Conservation (phyloP, 441 rosid species). For the Jatropha multifida region DNA sequence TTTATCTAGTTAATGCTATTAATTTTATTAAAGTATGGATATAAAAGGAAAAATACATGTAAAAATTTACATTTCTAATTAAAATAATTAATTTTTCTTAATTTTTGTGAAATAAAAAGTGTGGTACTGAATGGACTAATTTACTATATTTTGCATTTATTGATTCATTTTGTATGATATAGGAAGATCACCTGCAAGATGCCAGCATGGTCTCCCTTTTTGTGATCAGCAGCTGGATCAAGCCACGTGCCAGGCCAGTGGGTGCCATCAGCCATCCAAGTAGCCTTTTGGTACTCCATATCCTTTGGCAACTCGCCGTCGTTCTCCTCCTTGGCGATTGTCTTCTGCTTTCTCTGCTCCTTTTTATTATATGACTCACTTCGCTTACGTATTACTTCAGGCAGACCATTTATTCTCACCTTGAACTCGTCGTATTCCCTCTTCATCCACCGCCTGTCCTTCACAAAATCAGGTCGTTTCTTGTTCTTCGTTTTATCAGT, state of each 20-base stretch:
- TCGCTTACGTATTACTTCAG: slow-evolving; percentile 62
- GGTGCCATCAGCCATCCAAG: slow-evolving; percentile 98
- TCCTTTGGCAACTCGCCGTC: slow-evolving; percentile 53
- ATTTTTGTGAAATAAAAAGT: too few species aligned
- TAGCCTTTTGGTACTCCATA: slow-evolving; percentile 47
- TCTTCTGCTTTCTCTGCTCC: slow-evolving; percentile 57
- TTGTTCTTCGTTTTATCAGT: slow-evolving; percentile 70
- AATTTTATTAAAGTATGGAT: too few species aligned
- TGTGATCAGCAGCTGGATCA: slow-evolving; percentile 54
- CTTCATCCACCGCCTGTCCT: slow-evolving; percentile 88
- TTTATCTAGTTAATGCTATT: too few species aligned
- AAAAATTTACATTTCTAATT: too few species aligned
- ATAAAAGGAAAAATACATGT: too few species aligned
- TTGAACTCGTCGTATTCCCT: slow-evolving; percentile 92
- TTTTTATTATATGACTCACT: slow-evolving; percentile 49
- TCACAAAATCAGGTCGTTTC: slow-evolving; percentile 72
- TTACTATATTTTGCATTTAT: too few species aligned
- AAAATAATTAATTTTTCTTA: too few species aligned
- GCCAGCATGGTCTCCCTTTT: slow-evolving; percentile 89
- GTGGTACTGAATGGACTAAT: too few species aligned
- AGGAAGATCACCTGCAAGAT: slow-evolving; percentile 56
- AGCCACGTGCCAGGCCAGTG: slow-evolving; percentile 98
- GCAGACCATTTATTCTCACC: slow-evolving; percentile 83
- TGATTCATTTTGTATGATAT: too few species aligned
- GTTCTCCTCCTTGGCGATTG: slow-evolving; percentile 51